These are phyloP conservation scores for Theileria sp. DNA, from an alignment of 169 alveolate species.

Conservation along the genomic window DNA sequence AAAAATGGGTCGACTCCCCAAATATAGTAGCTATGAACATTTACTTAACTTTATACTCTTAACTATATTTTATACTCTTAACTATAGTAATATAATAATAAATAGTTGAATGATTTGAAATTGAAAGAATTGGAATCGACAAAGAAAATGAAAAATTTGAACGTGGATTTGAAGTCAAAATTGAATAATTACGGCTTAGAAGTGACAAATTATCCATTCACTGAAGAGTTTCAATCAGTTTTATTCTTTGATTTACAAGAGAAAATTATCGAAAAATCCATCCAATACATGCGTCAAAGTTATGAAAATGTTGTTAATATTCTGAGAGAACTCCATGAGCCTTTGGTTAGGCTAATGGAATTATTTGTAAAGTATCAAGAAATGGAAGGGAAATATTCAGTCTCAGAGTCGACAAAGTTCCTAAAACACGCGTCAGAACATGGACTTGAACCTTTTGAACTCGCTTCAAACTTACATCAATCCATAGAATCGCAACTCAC, in stretches of 20 bases:
- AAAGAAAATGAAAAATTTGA: slow-evolving; percentile 22
- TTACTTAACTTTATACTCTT: background rate
- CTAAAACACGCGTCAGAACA: slow-evolving; percentile 44
- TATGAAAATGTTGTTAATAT: slow-evolving; percentile 23
- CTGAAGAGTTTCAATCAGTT: slow-evolving; percentile 13
- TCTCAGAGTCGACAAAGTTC: slow-evolving; percentile 24
- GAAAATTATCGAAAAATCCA: slow-evolving; percentile 10
- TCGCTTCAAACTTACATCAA: slow-evolving; percentile 9
- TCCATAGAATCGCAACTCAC: background rate
- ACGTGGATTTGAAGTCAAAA: slow-evolving; percentile 21
- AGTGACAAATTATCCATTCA: slow-evolving; percentile 36
- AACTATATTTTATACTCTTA: background rate
- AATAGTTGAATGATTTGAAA: slow-evolving; percentile 43
- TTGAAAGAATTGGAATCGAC: slow-evolving; percentile 36
- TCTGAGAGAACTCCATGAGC: background rate
- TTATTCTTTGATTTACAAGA: slow-evolving; percentile 35
- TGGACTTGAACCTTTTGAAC: slow-evolving; percentile 16
- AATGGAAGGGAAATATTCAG: slow-evolving; percentile 31
- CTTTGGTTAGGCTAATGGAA: slow-evolving; percentile 17
- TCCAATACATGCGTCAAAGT: slow-evolving; percentile 20
- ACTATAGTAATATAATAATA: too few relatives aligned
- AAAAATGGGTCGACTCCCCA: too few relatives aligned
- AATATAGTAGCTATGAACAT: too few relatives aligned
- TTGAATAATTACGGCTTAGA: slow-evolving; percentile 25
- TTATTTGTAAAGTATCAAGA: slow-evolving; percentile 26